Conservation (phyloP, 805 yeast species). For the Henningerozyma blattae region DNA sequence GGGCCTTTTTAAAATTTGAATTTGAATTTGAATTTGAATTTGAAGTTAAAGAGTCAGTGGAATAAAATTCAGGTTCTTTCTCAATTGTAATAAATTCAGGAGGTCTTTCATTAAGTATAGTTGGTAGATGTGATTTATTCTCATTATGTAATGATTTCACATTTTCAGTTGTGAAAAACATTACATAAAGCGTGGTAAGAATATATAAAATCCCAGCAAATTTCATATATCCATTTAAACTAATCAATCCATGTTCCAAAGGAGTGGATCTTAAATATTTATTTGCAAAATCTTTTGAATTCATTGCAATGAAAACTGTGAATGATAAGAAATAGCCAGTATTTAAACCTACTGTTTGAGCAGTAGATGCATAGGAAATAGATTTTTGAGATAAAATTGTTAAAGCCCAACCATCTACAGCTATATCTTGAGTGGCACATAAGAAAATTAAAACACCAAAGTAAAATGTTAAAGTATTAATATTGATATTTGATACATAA, state of each 20-base stretch:
- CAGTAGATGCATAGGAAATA: constrained; percentile 87
- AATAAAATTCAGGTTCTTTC: not conserved
- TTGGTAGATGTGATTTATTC: not conserved
- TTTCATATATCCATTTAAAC: constrained; percentile 62
- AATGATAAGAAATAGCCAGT: constrained; percentile 86
- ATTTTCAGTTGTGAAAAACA: constrained; percentile 56
- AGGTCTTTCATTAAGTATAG: not conserved
- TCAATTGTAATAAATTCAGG: not conserved
- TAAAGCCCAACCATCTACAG: constrained; percentile 98
- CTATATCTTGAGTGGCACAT: constrained; percentile 97
- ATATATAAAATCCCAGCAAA: constrained; percentile 71
- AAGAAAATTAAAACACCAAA: constrained; percentile 73
- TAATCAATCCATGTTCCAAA: constrained; percentile 48
- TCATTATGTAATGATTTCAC: constrained; percentile 26
- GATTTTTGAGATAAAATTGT: constrained; percentile 71
- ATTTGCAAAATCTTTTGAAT: constrained; percentile 87
- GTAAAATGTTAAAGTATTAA: constrained; percentile 42
- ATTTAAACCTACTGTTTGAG: constrained; percentile 91
- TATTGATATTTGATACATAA: constrained; percentile 5
- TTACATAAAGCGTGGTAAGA: constrained; percentile 49
- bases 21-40: too few relatives aligned
- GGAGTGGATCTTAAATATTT: constrained; percentile 61
- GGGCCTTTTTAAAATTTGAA: too few relatives aligned
- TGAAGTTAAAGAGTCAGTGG: not conserved
- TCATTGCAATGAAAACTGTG: constrained; percentile 82